phyloP scores from a whole-genome alignment of 768 basidiomycete genomes.

The Macrolepiota dolichaula region DNA sequence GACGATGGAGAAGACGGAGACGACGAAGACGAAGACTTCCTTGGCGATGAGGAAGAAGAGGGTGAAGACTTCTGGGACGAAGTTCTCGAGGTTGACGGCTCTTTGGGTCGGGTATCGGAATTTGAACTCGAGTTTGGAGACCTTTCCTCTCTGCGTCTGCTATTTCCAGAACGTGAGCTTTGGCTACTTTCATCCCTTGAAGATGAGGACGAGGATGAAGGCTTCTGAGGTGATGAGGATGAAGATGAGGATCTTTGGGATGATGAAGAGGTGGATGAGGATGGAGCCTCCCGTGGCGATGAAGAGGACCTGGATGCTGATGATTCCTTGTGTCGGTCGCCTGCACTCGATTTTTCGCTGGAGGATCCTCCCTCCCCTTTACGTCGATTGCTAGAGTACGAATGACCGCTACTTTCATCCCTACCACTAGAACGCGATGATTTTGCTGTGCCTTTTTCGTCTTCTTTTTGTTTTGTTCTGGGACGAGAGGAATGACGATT shows the following conservation, averaged over 20 bases:
- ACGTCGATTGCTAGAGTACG: not conserved
- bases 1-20: slow-evolving; percentile 3
- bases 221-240: slow-evolving; percentile 1
- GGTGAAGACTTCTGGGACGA: too few relatives aligned
- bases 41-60: slow-evolving; percentile 2
- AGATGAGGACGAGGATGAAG: too few relatives aligned
- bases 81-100: too few relatives aligned
- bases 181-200: too few relatives aligned
- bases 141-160: too few relatives aligned
- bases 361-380: not conserved
- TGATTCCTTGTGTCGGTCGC: not conserved
- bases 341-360: not conserved
- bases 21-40: not conserved
- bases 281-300: not conserved
- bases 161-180: too few relatives aligned
- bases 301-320: slow-evolving; percentile 6
- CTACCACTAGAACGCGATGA: not conserved
- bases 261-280: slow-evolving; percentile 7
- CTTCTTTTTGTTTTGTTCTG: not conserved
- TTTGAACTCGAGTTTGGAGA: too few relatives aligned
- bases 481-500: slow-evolving; percentile 11
- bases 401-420: not conserved
- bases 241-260: slow-evolving; percentile 7
- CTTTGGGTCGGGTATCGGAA: too few relatives aligned
- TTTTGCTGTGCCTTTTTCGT: slow-evolving; percentile 1